Base-by-base conservation (phyloP, 768 basidiomycete genomes). In the Lepiota subincarnata region DNA sequence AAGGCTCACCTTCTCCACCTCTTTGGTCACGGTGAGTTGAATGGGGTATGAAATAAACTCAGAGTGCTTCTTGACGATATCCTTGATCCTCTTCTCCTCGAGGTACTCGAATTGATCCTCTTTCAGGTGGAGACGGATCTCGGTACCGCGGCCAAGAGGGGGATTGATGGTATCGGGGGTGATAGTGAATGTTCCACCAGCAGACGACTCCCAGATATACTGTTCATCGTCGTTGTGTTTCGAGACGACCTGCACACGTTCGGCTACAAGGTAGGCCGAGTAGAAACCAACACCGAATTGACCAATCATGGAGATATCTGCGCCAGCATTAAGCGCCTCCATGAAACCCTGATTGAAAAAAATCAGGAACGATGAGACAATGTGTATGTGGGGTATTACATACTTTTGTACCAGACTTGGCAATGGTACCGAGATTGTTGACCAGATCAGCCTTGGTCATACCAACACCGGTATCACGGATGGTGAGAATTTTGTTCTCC, bases 211-310 rank as follows among this genome's bases (percentile, higher is more conserved):
- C 97, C 96, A 99, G 73, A 99, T 94, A 79, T 99, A 98, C 74
- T 98, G 96, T 76, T 98, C 97, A 70, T 98, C 96, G 64, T 98
- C 96, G 66, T 99, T 98, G 82, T 99, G 95, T 78, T 99, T 99
- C 60, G 95, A 93, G 74, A 98, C 88, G 68, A 99, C 93, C 73
- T 97, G 95, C 3, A 99, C 96, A 60, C 88, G 87, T 76, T 99
- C 96, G 63, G 96, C 95, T 60, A 99, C 95, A 64, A 99, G 92
- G 83, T 98, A 98, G 13, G 92, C 91, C 44, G 96, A 98, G 85
- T 99, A 98, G 87, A 98, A 98, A 79, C 96, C 96, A 72, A 99
- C 96, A 94, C 96, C 92, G 73, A 97, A 96, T 78, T 95, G 91
- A 75, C 92, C 92, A 66, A 96, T 97, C 95, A 98, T 98, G 65